Evolutionary conservation across 2,329 filamentous ascomycete genomes (phyloP).

Genomic region (Penicillium sp.): DNA sequence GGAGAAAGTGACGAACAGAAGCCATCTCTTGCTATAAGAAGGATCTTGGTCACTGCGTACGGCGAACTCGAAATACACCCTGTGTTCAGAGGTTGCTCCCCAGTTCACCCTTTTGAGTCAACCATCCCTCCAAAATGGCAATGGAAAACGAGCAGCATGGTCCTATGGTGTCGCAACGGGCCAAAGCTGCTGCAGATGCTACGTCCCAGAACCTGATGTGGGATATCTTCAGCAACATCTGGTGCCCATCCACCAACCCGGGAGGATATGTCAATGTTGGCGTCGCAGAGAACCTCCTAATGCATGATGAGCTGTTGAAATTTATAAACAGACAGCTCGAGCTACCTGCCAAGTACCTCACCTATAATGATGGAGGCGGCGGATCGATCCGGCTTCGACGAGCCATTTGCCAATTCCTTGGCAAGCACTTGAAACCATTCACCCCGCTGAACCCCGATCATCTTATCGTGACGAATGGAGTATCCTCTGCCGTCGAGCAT

Average conservation of each 20-base stretch:
- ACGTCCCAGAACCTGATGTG: conserved; percentile 38
- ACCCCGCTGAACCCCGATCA: conserved; percentile 31
- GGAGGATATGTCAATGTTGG: conserved; percentile 56
- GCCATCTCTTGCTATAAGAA: background rate
- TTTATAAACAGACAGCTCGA: conserved; percentile 48
- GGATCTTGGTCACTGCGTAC: no score
- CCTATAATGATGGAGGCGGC: conserved; percentile 43
- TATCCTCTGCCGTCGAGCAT: conserved; percentile 42
- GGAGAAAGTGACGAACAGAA: no score
- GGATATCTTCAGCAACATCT: conserved; percentile 53
- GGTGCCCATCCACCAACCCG: conserved; percentile 41
- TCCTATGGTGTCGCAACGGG: conserved; percentile 17
- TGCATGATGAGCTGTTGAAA: conserved; percentile 52
- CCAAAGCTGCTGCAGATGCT: conserved; percentile 13
- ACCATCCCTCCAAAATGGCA: background rate
- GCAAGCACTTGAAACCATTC: conserved; percentile 34
- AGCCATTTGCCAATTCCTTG: conserved; percentile 40
- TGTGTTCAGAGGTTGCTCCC: background rate
- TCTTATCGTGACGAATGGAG: conserved; percentile 40
- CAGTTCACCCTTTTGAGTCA: background rate
- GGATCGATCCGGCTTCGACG: conserved; percentile 32
- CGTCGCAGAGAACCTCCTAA: conserved; percentile 58
- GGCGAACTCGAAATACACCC: no score
- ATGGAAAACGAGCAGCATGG: background rate
- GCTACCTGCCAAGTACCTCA: conserved; percentile 36